Conservation (phyloP, 495 filamentous ascomycete genomes). For the Lasiosphaeria hispida region DNA sequence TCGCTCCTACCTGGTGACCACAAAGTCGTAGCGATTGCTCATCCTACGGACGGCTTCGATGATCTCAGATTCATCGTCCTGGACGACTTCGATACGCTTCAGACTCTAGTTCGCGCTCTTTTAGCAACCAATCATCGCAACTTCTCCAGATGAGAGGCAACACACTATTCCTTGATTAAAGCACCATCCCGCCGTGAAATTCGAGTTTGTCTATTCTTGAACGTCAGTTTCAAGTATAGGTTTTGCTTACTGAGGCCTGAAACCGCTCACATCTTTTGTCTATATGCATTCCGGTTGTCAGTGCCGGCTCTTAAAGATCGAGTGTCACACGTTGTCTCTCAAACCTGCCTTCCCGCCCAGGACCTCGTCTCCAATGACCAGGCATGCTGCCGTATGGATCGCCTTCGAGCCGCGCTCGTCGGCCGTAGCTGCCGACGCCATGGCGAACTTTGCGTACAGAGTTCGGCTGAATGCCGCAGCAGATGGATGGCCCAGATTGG, state of each 20-base stretch:
- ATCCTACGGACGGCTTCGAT: slow-evolving; percentile 82
- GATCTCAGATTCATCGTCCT: slow-evolving; percentile 87
- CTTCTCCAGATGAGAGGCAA: not conserved
- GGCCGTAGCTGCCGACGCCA: slow-evolving; percentile 48
- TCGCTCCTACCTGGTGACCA: slow-evolving; percentile 65
- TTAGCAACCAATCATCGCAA: not conserved
- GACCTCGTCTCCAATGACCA: slow-evolving; percentile 97
- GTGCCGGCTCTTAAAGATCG: not conserved
- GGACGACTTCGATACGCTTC: slow-evolving; percentile 87
- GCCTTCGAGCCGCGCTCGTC: slow-evolving; percentile 54
- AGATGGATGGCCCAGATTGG: slow-evolving; percentile 53
- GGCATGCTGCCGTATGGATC: slow-evolving; percentile 86
- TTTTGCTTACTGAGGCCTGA: not conserved
- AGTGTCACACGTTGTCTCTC: not conserved
- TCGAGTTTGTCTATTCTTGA: slow-evolving; percentile 73
- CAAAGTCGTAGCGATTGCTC: slow-evolving; percentile 85
- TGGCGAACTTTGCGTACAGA: slow-evolving; percentile 31
- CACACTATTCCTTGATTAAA: slow-evolving; percentile 79
- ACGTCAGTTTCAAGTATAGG: not conserved
- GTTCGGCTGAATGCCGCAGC: slow-evolving; percentile 31
- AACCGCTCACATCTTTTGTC: slow-evolving; percentile 35
- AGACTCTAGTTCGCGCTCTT: slow-evolving; percentile 49
- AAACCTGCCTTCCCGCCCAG: slow-evolving; percentile 83
- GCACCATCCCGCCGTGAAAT: slow-evolving; percentile 89
- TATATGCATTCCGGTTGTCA: slow-evolving; percentile 19